Conservation (phyloP, 2,329 filamentous ascomycete genomes). For the Paecilomyces formosus region DNA sequence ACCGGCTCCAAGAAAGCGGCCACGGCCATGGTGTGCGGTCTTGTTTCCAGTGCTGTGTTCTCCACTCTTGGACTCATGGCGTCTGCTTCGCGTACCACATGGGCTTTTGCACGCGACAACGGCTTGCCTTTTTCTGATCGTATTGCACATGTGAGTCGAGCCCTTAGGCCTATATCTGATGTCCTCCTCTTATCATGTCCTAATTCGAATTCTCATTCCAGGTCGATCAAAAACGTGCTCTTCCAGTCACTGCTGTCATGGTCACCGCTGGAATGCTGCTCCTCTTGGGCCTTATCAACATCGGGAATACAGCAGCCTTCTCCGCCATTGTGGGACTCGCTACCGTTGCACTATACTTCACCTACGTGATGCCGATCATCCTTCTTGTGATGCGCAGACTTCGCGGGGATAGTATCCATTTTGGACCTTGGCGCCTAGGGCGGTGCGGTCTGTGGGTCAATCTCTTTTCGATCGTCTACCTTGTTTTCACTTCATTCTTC, state of each 20-base stretch:
- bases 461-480: constrained; percentile 30
- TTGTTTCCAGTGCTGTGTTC: constrained; percentile 43
- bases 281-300: constrained; percentile 45
- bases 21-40: constrained; percentile 43
- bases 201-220: constrained; percentile 9
- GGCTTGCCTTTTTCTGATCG: constrained; percentile 33
- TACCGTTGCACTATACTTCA: constrained; percentile 32
- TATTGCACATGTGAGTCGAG: constrained; percentile 27
- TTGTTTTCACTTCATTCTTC: constrained; percentile 35
- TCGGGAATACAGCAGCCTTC: constrained; percentile 41
- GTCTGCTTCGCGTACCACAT: constrained; percentile 51
- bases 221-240: constrained; percentile 31
- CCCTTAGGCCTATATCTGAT: background rate
- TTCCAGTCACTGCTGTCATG: constrained; percentile 42
- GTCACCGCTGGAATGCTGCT: constrained; percentile 37
- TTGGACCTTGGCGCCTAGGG: constrained; percentile 40
- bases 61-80: constrained; percentile 49
- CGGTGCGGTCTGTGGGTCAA: constrained; percentile 39
- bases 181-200: background rate
- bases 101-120: constrained; percentile 44
- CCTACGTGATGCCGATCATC: constrained; percentile 40
- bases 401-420: constrained; percentile 34
- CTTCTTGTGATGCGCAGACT: constrained; percentile 41
- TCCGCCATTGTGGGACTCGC: constrained; percentile 38
- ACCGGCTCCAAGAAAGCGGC: constrained; percentile 43